Evolutionary conservation across 169 alveolate genomes (phyloP), one percentile per base, ranked within the genome.

Genomic region (Plasmodium reichenowi): DNA sequence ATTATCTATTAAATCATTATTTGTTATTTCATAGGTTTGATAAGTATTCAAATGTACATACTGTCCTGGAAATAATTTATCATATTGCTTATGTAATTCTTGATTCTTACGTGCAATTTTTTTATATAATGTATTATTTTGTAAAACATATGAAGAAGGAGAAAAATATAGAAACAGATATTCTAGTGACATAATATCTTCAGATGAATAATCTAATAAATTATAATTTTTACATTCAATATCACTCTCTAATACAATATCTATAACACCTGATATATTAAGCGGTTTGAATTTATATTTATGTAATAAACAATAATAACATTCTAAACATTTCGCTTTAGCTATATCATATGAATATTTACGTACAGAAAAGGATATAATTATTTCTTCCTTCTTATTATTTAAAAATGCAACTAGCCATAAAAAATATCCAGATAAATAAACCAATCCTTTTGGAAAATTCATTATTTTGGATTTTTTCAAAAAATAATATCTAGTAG

Each of bases 391-490:
- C 47, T 85, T 85, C 47, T 68, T 59, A 13, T 85, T 24, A 47
- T 85, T 71, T 24, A 85, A 66, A 59, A 68, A 85, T 38, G 71
- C 22, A 10, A 68, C 86, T 15, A 68, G 73, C 91, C 91, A 85
- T 85, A 85, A 62, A 73, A 85, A 85, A 47, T 85, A 85, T 13
- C 91, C 91, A 12, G 91, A 85, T 22, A 85, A 66, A 59, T 85
- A 85, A 1, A 85, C 91, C 43, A 85, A 13, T 15, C 91, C 91
- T 32, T 68, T 68, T 10, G 91, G 91, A 38, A 85, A 70, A 22
- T 56, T 85, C 12, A 85, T 22, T 43, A 85, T 10, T 85, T 85
- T 72, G 2, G 91, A 67, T 85, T 85, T 67, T 85, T 71, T 85
- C 3, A 74, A 85, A 85, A 85, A 85, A 64, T 70, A 85, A 68